phyloP scores from a whole-genome alignment of 805 yeast genomes.

The Saturnispora saitoi region DNA sequence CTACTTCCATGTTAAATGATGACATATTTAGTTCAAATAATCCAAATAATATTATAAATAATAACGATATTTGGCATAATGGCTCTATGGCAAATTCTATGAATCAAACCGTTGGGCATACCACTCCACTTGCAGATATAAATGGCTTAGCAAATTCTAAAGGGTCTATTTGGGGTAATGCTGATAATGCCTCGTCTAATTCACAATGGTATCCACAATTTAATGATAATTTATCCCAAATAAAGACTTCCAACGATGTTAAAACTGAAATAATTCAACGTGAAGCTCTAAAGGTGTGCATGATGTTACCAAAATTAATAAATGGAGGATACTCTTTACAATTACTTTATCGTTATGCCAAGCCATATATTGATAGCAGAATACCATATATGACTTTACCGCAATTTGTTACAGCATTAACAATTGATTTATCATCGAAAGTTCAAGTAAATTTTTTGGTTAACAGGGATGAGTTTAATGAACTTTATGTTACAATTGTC shows the following conservation, averaged over 20 bases:
- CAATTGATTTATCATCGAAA: slow-evolving; percentile 25
- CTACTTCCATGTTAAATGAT: neutral
- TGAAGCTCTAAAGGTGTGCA: slow-evolving; percentile 35
- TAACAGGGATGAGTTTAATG: slow-evolving; percentile 39
- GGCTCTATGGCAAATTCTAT: neutral
- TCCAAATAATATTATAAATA: neutral
- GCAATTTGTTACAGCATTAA: slow-evolving; percentile 24
- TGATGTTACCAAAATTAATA: slow-evolving; percentile 22
- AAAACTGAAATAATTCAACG: slow-evolving; percentile 26
- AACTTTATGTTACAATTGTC: slow-evolving; percentile 23
- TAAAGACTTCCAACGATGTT: neutral
- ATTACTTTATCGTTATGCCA: slow-evolving; percentile 24
- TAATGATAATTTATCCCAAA: neutral
- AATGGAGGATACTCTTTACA: slow-evolving; percentile 17
- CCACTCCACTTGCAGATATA: neutral
- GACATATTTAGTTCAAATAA: neutral
- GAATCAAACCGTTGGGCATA: neutral
- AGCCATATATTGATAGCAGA: slow-evolving; percentile 31
- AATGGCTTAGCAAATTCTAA: neutral
- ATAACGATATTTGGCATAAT: slow-evolving; percentile 3
- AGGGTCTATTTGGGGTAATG: slow-evolving; percentile 6
- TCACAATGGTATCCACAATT: neutral
- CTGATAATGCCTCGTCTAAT: neutral
- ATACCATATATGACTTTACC: slow-evolving; percentile 26
- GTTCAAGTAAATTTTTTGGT: slow-evolving; percentile 33